phyloP scores from a whole-genome alignment of 805 yeast species.

The Tetrapisispora namnaoensis region DNA sequence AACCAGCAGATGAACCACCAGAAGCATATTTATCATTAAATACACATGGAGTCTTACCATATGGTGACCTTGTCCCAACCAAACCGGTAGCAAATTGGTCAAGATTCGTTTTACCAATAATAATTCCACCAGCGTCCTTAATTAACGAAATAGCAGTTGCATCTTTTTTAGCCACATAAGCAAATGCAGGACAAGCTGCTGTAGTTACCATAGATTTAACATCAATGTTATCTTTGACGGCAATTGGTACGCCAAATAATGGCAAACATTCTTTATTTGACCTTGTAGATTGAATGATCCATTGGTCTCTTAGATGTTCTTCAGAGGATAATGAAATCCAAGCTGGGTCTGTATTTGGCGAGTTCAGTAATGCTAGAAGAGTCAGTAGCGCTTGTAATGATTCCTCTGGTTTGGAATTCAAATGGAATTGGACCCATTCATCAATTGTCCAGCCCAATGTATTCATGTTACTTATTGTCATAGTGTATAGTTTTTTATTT shows the following conservation, averaged over 20 bases:
- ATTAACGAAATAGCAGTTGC: conserved; percentile 67
- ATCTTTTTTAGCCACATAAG: conserved; percentile 59
- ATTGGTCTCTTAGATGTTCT: conserved; percentile 62
- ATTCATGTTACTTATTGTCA: no score
- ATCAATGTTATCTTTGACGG: conserved; percentile 91
- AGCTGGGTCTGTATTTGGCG: conserved; percentile 60
- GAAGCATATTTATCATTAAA: conserved; percentile 70
- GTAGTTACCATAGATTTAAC: conserved; percentile 76
- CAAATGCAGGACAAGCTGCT: conserved; percentile 87
- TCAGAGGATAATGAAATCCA: conserved; percentile 76
- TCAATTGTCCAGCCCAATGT: conserved; percentile 68
- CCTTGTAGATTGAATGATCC: conserved; percentile 62
- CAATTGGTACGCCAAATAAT: conserved; percentile 90
- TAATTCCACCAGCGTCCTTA: conserved; percentile 83
- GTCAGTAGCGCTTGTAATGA: conserved; percentile 43
- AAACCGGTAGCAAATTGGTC: conserved; percentile 98
- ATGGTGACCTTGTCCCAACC: conserved; percentile 92
- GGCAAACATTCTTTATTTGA: conserved; percentile 46
- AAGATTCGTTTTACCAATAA: conserved; percentile 87
- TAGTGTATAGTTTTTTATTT: no score
- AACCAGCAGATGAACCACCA: conserved; percentile 95
- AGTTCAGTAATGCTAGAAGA: conserved; percentile 39
- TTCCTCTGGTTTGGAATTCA: conserved; percentile 46
- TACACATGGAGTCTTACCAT: conserved; percentile 78
- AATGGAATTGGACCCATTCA: conserved; percentile 71